phyloP scores from a whole-genome alignment of 129 eudicot species.

The Arctium lappa region DNA sequence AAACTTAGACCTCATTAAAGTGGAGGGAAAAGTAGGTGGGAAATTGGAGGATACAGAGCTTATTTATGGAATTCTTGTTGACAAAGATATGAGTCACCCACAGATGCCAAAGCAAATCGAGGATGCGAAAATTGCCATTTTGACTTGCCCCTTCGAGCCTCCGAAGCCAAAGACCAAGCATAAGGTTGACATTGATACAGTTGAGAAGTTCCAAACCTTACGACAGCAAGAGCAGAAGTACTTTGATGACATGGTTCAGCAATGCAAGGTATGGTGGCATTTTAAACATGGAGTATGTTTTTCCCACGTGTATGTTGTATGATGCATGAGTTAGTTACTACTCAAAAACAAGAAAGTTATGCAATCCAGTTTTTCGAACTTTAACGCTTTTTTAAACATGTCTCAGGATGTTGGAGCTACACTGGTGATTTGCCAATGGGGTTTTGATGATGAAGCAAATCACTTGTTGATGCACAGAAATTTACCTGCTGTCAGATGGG shows the following conservation, averaged over 20 bases:
- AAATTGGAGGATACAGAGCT: constrained; percentile 97
- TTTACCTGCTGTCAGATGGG: constrained; percentile 95
- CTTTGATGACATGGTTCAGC: constrained; percentile 98
- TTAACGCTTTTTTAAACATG: neutral
- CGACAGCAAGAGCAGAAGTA: constrained; percentile 93
- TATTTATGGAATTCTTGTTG: constrained; percentile 86
- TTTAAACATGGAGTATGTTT: neutral
- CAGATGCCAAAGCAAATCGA: constrained; percentile 96
- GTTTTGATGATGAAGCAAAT: constrained; percentile 99
- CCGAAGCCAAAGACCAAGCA: constrained; percentile 99
- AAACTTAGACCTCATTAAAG: constrained; percentile 89
- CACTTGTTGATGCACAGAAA: constrained; percentile 92
- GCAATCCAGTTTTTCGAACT: neutral
- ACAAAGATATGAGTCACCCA: constrained; percentile 99
- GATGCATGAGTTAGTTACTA: neutral
- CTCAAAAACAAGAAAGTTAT: neutral
- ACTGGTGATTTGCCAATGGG: constrained; percentile 98
- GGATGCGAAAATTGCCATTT: constrained; percentile 90
- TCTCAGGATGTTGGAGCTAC: constrained; percentile 98
- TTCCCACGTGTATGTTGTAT: neutral
- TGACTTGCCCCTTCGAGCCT: constrained; percentile 99
- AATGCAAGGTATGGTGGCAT: constrained; percentile 73
- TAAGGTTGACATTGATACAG: constrained; percentile 99
- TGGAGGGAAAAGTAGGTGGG: constrained; percentile 98
- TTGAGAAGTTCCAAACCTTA: constrained; percentile 87